Percentiles rank a stretch among this genome's conserved stretches.
These are phyloP conservation scores for Cladobotryum mycophilum DNA, from an alignment of 2,329 filamentous ascomycete species.

Conservation along the genomic window DNA sequence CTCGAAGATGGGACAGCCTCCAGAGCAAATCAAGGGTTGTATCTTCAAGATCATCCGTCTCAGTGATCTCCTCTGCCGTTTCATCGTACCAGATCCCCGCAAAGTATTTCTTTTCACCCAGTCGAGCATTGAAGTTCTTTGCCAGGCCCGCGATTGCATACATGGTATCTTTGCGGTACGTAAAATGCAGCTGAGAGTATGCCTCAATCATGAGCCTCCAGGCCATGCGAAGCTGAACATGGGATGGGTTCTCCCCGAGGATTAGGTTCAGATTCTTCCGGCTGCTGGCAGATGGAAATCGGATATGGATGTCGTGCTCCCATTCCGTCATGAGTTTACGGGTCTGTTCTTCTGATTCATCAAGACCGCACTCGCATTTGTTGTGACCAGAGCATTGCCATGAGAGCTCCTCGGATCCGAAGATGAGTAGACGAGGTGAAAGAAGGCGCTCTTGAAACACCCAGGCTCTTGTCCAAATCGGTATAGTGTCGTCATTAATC, in stretches of 20 bases:
- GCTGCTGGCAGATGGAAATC: background rate
- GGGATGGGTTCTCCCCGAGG: conserved; percentile 2
- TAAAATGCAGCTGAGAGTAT: conserved; percentile 6
- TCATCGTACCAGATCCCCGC: conserved; percentile 9
- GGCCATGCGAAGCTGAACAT: conserved; percentile 4
- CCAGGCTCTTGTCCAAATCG: conserved; percentile 8
- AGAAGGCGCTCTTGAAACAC: conserved; percentile 8
- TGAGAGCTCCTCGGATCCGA: conserved; percentile 7
- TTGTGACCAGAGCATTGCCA: conserved; percentile 7
- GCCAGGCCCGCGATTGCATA: conserved; percentile 7
- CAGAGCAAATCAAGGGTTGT: conserved; percentile 4
- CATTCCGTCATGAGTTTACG: conserved; percentile 3
- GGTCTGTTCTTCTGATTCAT: background rate
- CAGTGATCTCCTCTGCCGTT: background rate
- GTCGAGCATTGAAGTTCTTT: conserved; percentile 4
- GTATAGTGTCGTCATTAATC: background rate
- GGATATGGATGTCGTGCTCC: conserved; percentile 1
- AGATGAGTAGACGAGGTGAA: conserved; percentile 8
- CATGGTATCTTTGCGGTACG: conserved; percentile 7
- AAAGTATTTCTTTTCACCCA: conserved; percentile 5
- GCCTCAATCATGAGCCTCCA: conserved; percentile 6
- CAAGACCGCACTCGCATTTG: conserved; percentile 7
- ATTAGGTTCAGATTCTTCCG: conserved; percentile 1
- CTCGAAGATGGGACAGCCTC: conserved; percentile 2
- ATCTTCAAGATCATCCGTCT: background rate